These are phyloP conservation scores for Castanea mollissima DNA, from an alignment of 306 rosid species.

Conservation along the genomic window DNA sequence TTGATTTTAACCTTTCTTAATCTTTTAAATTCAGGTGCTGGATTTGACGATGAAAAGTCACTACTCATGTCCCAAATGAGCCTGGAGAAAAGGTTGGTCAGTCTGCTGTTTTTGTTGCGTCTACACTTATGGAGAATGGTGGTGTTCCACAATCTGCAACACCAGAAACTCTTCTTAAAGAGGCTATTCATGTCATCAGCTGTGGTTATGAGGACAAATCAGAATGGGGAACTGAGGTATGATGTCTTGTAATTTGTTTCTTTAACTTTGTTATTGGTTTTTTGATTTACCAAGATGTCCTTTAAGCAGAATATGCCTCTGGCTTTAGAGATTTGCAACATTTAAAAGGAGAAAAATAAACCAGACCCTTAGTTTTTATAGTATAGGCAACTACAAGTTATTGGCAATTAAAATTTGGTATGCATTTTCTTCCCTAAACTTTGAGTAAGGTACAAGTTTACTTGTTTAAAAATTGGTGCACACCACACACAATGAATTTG, in stretches of 20 bases:
- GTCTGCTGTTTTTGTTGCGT: conserved; percentile 88
- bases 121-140: conserved; percentile 97
- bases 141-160: conserved; percentile 98
- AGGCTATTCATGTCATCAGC: conserved; percentile 98
- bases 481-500: not conserved
- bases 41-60: conserved; percentile 92
- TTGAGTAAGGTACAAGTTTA: not conserved
- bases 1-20: not conserved
- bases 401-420: not conserved
- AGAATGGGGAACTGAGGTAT: conserved; percentile 94
- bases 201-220: conserved; percentile 96
- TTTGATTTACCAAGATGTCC: not conserved
- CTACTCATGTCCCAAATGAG: conserved; percentile 89
- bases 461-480: not conserved
- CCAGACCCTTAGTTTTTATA: not conserved
- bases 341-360: no score
- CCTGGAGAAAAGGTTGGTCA: conserved; percentile 93
- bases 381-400: not conserved
- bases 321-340: not conserved
- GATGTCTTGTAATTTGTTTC: conserved; percentile 17
- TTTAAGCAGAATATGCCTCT: not conserved
- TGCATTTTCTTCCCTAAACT: not conserved
- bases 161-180: conserved; percentile 93
- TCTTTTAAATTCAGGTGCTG: conserved; percentile 54
- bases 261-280: conserved; percentile 8